These are phyloP conservation scores for Volvariella volvacea DNA, from an alignment of 1,284 basidiomycete genomes.

Conservation along the genomic window DNA sequence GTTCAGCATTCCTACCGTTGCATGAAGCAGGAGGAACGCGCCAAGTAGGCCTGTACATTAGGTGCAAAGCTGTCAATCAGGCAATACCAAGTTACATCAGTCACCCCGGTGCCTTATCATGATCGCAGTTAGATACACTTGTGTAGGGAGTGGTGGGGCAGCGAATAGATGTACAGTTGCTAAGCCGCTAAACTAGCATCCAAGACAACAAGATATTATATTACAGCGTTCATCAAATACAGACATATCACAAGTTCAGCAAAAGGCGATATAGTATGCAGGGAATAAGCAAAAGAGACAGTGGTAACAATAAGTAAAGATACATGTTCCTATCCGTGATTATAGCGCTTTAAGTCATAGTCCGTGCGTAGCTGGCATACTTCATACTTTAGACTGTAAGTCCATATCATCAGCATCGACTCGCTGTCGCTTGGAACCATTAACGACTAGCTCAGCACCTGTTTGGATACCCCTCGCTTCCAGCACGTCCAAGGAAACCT, in stretches of 20 bases:
- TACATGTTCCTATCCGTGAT: slow-evolving; percentile 9
- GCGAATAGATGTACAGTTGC: no score
- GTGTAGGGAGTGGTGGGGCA: no score
- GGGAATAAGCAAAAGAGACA: not conserved
- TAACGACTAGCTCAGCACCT: slow-evolving; percentile 24
- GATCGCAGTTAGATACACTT: no score
- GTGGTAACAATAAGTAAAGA: slow-evolving; percentile 7
- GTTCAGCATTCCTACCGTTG: no score
- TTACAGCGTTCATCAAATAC: not conserved
- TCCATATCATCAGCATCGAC: slow-evolving; percentile 44
- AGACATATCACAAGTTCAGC: not conserved
- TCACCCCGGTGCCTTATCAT: no score
- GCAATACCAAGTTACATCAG: no score
- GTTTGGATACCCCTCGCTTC: slow-evolving; percentile 69
- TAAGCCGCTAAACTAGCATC: slow-evolving; percentile 15
- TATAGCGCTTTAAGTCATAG: slow-evolving; percentile 1
- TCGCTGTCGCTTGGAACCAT: slow-evolving; percentile 51
- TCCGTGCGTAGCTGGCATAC: slow-evolving; percentile 28
- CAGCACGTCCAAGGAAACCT: slow-evolving; percentile 70
- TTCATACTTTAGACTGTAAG: slow-evolving; percentile 19
- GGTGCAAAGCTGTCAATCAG: no score
- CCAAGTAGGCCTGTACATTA: no score
- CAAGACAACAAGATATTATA: slow-evolving; percentile 2
- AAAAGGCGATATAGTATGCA: slow-evolving; percentile 4
- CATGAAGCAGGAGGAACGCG: no score